Evolutionary conservation across 495 filamentous ascomycete genomes (phyloP).

Genomic region (Tuber aestivum): DNA sequence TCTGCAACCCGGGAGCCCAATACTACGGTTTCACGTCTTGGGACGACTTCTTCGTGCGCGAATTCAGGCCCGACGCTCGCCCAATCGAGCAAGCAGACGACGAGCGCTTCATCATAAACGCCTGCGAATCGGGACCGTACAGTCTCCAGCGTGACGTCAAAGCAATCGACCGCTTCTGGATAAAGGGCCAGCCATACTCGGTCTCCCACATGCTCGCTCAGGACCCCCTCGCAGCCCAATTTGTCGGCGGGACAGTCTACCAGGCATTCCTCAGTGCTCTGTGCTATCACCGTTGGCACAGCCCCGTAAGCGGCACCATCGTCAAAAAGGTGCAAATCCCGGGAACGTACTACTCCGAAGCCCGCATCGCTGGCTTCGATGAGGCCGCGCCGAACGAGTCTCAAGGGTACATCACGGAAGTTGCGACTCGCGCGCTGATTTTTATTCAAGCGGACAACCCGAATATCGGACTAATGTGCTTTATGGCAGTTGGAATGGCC

Average conservation of each 20-base stretch:
- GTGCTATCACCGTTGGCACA: conserved; percentile 67
- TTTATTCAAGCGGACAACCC: conserved; percentile 64
- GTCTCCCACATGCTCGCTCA: conserved; percentile 58
- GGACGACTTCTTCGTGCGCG: conserved; percentile 71
- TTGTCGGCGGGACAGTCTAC: conserved; percentile 59
- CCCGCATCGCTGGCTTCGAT: conserved; percentile 50
- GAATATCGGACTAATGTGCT: conserved; percentile 59
- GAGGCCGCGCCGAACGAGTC: conserved; percentile 44
- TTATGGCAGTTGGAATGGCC: conserved; percentile 64
- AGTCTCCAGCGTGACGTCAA: conserved; percentile 46
- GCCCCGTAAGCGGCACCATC: conserved; percentile 56
- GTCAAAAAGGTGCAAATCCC: conserved; percentile 52
- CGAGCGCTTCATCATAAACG: conserved; percentile 56
- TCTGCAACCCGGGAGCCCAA: conserved; percentile 49
- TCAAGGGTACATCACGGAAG: conserved; percentile 53
- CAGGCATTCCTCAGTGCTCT: conserved; percentile 63
- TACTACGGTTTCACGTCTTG: conserved; percentile 63
- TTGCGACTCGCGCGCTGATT: conserved; percentile 58
- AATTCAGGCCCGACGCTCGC: conserved; percentile 51
- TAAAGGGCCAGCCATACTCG: conserved; percentile 63
- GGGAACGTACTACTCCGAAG: conserved; percentile 67
- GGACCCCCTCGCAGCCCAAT: conserved; percentile 50
- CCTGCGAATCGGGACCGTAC: conserved; percentile 60
- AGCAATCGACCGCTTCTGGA: conserved; percentile 57
- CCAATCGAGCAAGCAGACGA: conserved; percentile 55